Conservation (phyloP, 2,329 filamentous ascomycete species). For the Hawksworthiomyces lignivorus region DNA sequence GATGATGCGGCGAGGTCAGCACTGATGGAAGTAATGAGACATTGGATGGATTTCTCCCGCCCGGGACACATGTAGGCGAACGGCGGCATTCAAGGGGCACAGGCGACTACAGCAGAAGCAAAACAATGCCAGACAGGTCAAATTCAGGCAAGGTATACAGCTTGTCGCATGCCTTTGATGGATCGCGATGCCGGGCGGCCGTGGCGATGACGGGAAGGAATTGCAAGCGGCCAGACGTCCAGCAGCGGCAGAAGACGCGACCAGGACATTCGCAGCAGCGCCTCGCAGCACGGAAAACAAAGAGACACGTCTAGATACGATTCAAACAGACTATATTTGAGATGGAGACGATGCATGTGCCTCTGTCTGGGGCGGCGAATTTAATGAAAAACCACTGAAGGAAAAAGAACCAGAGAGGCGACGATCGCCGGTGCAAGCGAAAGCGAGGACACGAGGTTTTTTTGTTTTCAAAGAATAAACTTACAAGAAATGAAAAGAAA, state of each 20-base stretch:
- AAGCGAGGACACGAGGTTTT: not conserved
- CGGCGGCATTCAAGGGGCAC: not conserved
- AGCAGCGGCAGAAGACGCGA: not conserved
- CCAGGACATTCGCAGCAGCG: constrained; percentile 4
- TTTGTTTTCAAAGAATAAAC: not conserved
- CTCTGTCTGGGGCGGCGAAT: constrained; percentile 9
- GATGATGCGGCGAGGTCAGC: constrained; percentile 40
- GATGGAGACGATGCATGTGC: constrained; percentile 12
- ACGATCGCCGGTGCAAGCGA: not conserved
- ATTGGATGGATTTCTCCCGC: too few relatives aligned
- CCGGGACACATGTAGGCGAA: too few relatives aligned
- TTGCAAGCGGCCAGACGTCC: constrained; percentile 7
- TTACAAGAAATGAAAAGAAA: not conserved
- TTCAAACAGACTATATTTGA: not conserved
- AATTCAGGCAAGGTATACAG: not conserved
- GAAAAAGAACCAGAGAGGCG: not conserved
- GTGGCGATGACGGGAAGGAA: constrained; percentile 15
- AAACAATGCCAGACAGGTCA: not conserved
- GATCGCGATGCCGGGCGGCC: constrained; percentile 13
- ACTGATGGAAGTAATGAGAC: constrained; percentile 14
- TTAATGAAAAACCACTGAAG: constrained; percentile 8
- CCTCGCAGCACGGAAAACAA: not conserved
- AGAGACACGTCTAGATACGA: not conserved
- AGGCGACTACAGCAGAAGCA: constrained; percentile 6
- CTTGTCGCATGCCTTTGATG: constrained; percentile 14